Evolutionary conservation across 2,329 filamentous ascomycete genomes (phyloP), one percentile per base, ranked within the genome.

Genomic region (Fusarium dlaminii): DNA sequence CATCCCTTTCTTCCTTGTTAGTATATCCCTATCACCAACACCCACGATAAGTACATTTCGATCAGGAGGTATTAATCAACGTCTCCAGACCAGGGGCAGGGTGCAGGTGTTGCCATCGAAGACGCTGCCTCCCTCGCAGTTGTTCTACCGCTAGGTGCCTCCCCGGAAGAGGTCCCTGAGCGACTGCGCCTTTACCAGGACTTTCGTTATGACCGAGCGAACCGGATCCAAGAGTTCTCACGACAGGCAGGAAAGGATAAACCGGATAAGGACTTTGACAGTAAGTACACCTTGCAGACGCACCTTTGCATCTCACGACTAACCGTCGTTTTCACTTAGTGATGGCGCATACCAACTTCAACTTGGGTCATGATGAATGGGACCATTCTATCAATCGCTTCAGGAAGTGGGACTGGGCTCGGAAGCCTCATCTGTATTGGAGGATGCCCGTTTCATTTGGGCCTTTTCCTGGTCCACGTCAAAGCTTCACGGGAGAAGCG

Each of bases 41-140:
- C 17, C 1, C 11, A 13, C 3, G 12, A 9, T 6, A 3, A 5
- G 10, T 7, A 8, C 4, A 10, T 30, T 30, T 12, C 3, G 0
- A 8, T 6, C 4, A 4, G 0, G 0, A 22, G 30, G 20, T n/a
- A 30, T 3, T 49, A 6, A 49, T 22, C 20, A 5, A 11, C 7
- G n/a, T n/a, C 4, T 32, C 13, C 10, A 73, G 71, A 78, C 36
- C 77, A 77, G 27, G 77, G 75, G 1, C 77, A 79, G 42, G 77
- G 77, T 7, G 91, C 90, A 3, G 91, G 87, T 22, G 90, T 89
- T 73, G 91, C 92, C 0, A 92, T 93, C 42, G 91, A 94, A 79
- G 92, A 94, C 72, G 91, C 87, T 0, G 88, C 87, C 0, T 85
- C 90, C 1, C 79, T 94, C 1, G 86, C 85, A 3, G 86, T 87